phyloP scores from a whole-genome alignment of 2,329 filamentous ascomycete genomes.

The Fonsecaea multimorphosa region DNA sequence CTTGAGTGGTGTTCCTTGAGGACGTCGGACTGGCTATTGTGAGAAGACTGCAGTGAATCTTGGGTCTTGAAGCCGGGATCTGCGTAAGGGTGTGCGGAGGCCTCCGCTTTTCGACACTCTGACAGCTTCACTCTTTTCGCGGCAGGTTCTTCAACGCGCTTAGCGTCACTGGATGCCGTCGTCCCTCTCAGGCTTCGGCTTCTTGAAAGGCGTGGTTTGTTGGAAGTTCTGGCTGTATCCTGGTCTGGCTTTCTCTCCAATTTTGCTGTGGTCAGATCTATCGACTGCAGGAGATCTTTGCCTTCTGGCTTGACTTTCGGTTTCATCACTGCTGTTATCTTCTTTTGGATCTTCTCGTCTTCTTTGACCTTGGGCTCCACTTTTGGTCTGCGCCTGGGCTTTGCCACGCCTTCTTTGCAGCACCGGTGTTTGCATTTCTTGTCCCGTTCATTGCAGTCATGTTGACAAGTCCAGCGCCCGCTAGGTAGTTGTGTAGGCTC shows the following conservation, averaged over 20 bases:
- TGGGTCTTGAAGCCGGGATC: constrained; percentile 6
- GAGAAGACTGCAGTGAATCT: neutral
- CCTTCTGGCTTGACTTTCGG: neutral
- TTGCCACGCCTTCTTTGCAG: constrained; percentile 73
- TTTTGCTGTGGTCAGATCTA: neutral
- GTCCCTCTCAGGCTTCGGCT: neutral
- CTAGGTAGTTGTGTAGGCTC: constrained; percentile 65
- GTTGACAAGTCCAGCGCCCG: constrained; percentile 76
- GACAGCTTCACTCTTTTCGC: constrained; percentile 21
- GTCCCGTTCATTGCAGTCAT: constrained; percentile 68
- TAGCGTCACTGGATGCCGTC: neutral
- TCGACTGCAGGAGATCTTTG: constrained; percentile 1
- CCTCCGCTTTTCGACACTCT: neutral
- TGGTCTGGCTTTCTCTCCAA: neutral
- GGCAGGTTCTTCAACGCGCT: constrained; percentile 15
- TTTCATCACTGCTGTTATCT: constrained; percentile 20
- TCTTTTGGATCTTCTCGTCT: constrained; percentile 27
- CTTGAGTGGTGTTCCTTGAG: neutral
- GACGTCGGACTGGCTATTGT: neutral
- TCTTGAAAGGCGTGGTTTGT: neutral
- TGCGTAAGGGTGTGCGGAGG: neutral
- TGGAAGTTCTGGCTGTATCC: neutral
- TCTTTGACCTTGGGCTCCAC: constrained; percentile 29
- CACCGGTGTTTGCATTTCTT: constrained; percentile 72
- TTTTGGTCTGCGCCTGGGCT: constrained; percentile 57